phyloP scores from a whole-genome alignment of 148 eudicot genomes.

The Mesembryanthemum crystallinum region DNA sequence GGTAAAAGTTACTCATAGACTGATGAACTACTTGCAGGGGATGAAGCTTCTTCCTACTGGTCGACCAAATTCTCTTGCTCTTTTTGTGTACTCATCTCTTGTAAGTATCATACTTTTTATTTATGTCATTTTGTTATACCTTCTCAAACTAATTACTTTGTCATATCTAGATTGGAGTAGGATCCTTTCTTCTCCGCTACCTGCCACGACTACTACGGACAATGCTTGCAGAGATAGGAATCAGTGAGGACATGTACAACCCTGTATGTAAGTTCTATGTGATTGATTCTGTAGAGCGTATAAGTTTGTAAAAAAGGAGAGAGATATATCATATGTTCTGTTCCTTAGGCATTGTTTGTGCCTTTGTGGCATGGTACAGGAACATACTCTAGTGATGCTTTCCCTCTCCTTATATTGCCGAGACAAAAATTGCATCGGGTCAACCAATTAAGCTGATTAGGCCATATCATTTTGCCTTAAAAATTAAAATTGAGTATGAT shows the following conservation, averaged over 20 bases:
- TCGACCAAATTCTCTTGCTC: slow-evolving; percentile 62
- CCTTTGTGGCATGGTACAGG: neutral
- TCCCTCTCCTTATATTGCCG: neutral
- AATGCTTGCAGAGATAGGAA: slow-evolving; percentile 64
- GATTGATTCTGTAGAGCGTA: slow-evolving; percentile 4
- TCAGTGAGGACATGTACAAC: slow-evolving; percentile 81
- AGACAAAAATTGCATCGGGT: neutral
- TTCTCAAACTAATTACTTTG: neutral
- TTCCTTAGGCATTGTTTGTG: neutral
- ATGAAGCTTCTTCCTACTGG: slow-evolving; percentile 99
- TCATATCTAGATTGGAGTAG: slow-evolving; percentile 67
- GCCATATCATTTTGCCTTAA: neutral
- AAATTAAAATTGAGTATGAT: neutral
- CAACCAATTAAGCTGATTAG: neutral
- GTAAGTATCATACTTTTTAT: slow-evolving; percentile 48
- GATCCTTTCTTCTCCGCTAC: slow-evolving; percentile 67
- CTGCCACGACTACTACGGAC: slow-evolving; percentile 58
- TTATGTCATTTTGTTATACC: slow-evolving; percentile 4
- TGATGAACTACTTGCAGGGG: slow-evolving; percentile 53
- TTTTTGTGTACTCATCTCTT: slow-evolving; percentile 62
- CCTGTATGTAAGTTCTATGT: slow-evolving; percentile 93
- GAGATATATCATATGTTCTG: neutral
- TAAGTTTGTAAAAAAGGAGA: neutral
- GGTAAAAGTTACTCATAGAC: neutral
- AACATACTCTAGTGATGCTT: neutral